phyloP scores from a whole-genome alignment of 768 basidiomycete species.

The Dentipellis fragilis region DNA sequence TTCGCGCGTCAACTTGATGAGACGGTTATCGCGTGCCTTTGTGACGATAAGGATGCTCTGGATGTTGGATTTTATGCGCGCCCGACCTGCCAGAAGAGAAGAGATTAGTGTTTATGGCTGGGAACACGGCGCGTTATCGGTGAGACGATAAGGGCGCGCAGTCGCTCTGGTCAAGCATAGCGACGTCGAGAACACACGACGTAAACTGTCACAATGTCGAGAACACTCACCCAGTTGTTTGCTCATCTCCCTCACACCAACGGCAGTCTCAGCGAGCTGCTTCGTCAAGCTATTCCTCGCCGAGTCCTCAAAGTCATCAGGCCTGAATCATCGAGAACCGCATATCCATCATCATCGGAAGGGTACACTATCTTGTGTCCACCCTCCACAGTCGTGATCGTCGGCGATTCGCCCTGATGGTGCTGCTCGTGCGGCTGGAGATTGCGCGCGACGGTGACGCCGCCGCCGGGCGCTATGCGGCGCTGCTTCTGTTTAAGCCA shows the following conservation, averaged over 20 bases:
- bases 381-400: constrained; percentile 13
- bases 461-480: constrained; percentile 11
- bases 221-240: constrained; percentile 80
- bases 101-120: neutral
- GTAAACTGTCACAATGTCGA: constrained; percentile 3
- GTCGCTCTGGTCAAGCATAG: no score
- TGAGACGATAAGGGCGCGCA: no score
- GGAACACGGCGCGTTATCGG: no score
- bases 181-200: neutral
- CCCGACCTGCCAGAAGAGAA: constrained; percentile 52
- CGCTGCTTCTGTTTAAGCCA: constrained; percentile 37
- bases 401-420: constrained; percentile 11
- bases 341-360: constrained; percentile 16
- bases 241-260: constrained; percentile 97
- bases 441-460: constrained; percentile 42
- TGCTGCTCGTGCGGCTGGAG: constrained; percentile 5
- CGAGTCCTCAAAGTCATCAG: constrained; percentile 54
- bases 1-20: constrained; percentile 91
- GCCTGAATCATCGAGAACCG: constrained; percentile 23
- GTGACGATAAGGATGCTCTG: constrained; percentile 93
- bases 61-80: constrained; percentile 83
- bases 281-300: constrained; percentile 77
- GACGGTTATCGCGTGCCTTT: constrained; percentile 92
- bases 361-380: constrained; percentile 13
- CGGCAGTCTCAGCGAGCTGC: constrained; percentile 93